These are phyloP conservation scores for Hypoxylon sp. DNA, from an alignment of 2,329 filamentous ascomycete genomes.

Conservation along the genomic window DNA sequence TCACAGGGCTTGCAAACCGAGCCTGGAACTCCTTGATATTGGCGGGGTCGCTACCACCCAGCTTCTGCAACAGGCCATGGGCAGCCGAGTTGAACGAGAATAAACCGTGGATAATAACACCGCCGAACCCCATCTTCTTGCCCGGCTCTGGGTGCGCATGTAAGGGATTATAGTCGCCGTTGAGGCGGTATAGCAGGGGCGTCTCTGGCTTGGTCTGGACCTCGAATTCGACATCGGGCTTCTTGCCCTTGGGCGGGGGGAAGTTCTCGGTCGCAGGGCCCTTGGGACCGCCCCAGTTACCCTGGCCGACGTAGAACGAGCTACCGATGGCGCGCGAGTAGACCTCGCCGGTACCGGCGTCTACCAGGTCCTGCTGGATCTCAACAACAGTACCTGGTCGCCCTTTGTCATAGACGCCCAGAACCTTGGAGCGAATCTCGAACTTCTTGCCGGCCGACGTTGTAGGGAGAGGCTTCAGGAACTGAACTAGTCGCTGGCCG, in stretches of 20 bases:
- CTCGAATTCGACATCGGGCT: constrained; percentile 78
- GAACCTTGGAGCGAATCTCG: constrained; percentile 81
- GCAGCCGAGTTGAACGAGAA: constrained; percentile 87
- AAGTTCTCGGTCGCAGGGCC: constrained; percentile 85
- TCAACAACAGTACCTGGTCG: constrained; percentile 86
- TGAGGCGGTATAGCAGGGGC: constrained; percentile 84
- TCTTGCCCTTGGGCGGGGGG: constrained; percentile 79
- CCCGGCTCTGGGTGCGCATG: constrained; percentile 90
- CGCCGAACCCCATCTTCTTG: constrained; percentile 90
- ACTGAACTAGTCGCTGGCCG: constrained; percentile 84
- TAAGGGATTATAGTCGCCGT: constrained; percentile 95
- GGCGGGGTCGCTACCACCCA: constrained; percentile 82
- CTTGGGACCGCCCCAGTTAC: constrained; percentile 89
- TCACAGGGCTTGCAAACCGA: constrained; percentile 86
- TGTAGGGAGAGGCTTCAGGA: constrained; percentile 81
- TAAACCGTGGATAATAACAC: constrained; percentile 89
- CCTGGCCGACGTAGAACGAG: constrained; percentile 85
- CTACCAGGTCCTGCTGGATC: constrained; percentile 82
- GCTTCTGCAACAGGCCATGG: constrained; percentile 78
- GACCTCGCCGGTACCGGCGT: constrained; percentile 76
- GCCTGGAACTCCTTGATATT: constrained; percentile 93
- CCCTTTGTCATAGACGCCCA: constrained; percentile 93
- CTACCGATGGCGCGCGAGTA: constrained; percentile 79
- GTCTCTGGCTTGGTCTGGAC: constrained; percentile 81
- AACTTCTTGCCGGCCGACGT: constrained; percentile 80